A percentile compares a stretch with the other conserved stretches of the same genome.
Evolutionary conservation across 257 asterid species (phyloP).

Genomic region (Craterostigma plantagineum): DNA sequence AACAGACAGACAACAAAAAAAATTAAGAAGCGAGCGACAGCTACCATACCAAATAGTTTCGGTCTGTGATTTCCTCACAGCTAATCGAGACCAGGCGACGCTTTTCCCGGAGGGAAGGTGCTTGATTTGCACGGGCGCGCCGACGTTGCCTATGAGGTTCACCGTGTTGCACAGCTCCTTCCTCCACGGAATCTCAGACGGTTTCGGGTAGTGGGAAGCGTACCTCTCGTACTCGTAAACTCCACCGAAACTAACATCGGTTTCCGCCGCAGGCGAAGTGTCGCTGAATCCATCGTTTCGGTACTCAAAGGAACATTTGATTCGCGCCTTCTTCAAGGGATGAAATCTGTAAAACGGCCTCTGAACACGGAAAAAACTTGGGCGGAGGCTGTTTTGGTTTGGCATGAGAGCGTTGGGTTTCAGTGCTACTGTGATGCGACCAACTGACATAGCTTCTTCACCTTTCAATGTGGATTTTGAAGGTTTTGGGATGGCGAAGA

Average conservation of each 20-base stretch:
- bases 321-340: neutral
- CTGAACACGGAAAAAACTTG: too few relatives aligned
- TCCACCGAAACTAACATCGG: constrained; percentile 8
- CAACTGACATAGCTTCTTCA: too few relatives aligned
- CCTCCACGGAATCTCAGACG: constrained; percentile 40
- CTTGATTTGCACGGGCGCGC: constrained; percentile 56
- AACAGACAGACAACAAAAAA: neutral
- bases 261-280: constrained; percentile 6
- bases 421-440: too few relatives aligned
- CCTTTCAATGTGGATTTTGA: too few relatives aligned
- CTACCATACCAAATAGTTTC: constrained; percentile 44
- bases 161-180: constrained; percentile 44
- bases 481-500: too few relatives aligned
- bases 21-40: neutral
- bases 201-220: constrained; percentile 22
- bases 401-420: too few relatives aligned
- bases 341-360: too few relatives aligned
- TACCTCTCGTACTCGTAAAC: constrained; percentile 30
- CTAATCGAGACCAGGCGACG: constrained; percentile 67
- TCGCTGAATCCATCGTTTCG: neutral
- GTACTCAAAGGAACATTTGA: constrained; percentile 17
- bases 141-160: constrained; percentile 70
- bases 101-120: constrained; percentile 58
- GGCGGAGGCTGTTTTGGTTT: too few relatives aligned
- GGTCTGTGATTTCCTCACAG: constrained; percentile 68